phyloP scores from a whole-genome alignment of 495 filamentous ascomycete genomes.

The Aspergillus carlsbadensis region DNA sequence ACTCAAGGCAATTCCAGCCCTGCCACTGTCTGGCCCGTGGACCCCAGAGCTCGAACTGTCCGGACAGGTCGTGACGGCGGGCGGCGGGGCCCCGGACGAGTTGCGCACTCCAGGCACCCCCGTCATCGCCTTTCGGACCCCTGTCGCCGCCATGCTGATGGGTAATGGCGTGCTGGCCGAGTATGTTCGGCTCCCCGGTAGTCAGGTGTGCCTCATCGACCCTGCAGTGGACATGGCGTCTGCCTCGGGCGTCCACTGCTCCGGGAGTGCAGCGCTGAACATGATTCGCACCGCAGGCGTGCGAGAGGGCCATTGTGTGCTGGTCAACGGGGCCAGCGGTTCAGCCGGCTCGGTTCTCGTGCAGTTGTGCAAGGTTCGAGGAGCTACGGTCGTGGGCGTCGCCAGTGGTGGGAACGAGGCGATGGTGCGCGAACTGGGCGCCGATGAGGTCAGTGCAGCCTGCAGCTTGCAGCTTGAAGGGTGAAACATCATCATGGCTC shows the following conservation, averaged over 20 bases:
- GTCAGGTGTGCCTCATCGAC: background rate
- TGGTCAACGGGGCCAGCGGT: slow-evolving; percentile 29
- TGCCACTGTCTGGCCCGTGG: background rate
- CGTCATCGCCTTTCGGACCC: background rate
- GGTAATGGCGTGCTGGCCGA: background rate
- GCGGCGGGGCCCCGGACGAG: background rate
- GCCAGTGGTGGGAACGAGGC: slow-evolving; percentile 28
- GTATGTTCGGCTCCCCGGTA: background rate
- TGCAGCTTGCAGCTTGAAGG: background rate
- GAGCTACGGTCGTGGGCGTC: slow-evolving; percentile 24
- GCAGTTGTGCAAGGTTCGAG: slow-evolving; percentile 26
- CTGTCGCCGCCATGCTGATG: background rate
- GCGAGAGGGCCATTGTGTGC: slow-evolving; percentile 23
- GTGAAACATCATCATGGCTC: background rate
- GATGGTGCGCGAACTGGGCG: slow-evolving; percentile 23
- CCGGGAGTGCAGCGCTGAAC: slow-evolving; percentile 24
- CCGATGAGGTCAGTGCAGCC: slow-evolving; percentile 19
- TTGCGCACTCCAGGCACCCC: background rate
- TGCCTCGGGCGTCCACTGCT: slow-evolving; percentile 23
- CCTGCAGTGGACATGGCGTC: slow-evolving; percentile 17
- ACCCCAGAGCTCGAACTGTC: background rate
- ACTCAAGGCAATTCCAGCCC: background rate
- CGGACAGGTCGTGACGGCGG: background rate
- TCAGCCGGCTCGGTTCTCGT: slow-evolving; percentile 10
- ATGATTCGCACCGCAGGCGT: slow-evolving; percentile 26